Evolutionary conservation across 352 stramenopile genomes (phyloP).

Genomic region (Phytophthora cactorum): DNA sequence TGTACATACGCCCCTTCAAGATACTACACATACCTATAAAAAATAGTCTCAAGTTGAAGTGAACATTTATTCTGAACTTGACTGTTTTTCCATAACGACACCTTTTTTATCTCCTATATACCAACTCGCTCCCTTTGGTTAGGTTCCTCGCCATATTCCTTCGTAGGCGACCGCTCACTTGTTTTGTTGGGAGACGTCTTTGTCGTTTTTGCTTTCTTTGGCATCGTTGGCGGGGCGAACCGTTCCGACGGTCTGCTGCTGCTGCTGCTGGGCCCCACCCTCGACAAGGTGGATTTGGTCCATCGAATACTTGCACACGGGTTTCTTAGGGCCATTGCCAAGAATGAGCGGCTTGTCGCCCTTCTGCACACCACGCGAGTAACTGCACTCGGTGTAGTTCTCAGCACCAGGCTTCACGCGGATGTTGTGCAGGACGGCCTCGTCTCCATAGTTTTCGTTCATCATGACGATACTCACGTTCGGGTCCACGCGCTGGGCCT

Average conservation of each 20-base stretch:
- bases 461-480: conserved; percentile 56
- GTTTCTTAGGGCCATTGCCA: conserved; percentile 40
- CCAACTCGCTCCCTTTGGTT: no score
- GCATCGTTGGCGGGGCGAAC: no score
- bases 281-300: conserved; percentile 28
- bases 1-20: conserved; percentile 16
- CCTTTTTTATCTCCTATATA: no score
- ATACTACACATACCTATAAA: not conserved
- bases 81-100: no score
- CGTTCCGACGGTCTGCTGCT: no score
- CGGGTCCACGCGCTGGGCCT: conserved; percentile 40
- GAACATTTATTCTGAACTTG: no score
- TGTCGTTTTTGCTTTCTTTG: no score
- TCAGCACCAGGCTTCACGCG: conserved; percentile 25
- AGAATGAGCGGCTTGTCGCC: conserved; percentile 28
- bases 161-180: no score
- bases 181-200: no score
- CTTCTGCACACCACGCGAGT: conserved; percentile 3
- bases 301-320: conserved; percentile 35
- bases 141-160: no score
- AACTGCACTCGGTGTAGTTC: conserved; percentile 27
- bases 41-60: no score
- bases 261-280: not conserved
- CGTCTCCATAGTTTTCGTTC: conserved; percentile 48
- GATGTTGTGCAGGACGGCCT: conserved; percentile 46